Evolutionary conservation across 169 alveolate genomes (phyloP).

Genomic region (Besnoitia besnoiti): DNA sequence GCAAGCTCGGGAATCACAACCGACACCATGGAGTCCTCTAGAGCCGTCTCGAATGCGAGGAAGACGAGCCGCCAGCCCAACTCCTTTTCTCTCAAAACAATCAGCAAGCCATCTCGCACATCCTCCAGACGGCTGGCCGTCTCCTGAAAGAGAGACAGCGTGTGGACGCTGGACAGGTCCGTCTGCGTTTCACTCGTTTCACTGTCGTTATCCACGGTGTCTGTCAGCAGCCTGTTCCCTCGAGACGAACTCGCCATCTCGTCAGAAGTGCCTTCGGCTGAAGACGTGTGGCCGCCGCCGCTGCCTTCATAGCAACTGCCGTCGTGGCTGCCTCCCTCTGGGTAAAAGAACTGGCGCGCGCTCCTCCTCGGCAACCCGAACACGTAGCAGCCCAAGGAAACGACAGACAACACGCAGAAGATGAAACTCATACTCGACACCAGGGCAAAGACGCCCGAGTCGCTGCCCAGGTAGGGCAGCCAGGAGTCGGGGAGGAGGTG

Average conservation of each 20-base stretch:
- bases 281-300: not conserved
- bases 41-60: constrained; percentile 74
- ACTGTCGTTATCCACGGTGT: constrained; percentile 11
- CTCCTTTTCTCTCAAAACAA: constrained; percentile 19
- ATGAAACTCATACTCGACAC: constrained; percentile 1
- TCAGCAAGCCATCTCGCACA: constrained; percentile 39
- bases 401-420: not conserved
- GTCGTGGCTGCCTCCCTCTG: not conserved
- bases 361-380: constrained; percentile 31
- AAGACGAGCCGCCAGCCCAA: constrained; percentile 64
- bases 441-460: constrained; percentile 25
- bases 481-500: constrained; percentile 7
- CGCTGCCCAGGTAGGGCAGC: not conserved
- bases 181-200: constrained; percentile 16
- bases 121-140: constrained; percentile 49
- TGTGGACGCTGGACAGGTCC: constrained; percentile 18
- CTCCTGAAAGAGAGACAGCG: constrained; percentile 38
- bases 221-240: not conserved
- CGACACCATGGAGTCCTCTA: constrained; percentile 76
- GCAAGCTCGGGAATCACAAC: constrained; percentile 68
- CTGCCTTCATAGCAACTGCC: constrained; percentile 21
- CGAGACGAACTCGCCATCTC: not conserved
- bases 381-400: constrained; percentile 1
- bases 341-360: not conserved
- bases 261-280: not conserved